Evolutionary conservation across 78 protist species (phyloP).

Genomic region (Creolimax fragrantissima): DNA sequence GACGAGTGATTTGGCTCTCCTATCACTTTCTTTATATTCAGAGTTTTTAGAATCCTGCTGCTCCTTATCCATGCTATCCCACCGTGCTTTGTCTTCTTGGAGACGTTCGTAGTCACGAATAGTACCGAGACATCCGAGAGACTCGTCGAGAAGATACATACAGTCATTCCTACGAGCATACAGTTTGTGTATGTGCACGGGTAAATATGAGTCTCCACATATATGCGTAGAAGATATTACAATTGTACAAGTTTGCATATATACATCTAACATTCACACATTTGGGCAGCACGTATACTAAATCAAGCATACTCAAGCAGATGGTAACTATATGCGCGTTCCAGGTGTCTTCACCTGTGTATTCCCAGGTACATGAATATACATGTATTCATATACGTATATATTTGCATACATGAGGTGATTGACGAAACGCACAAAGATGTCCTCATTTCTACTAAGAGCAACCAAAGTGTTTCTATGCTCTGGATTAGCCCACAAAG

Average conservation of each 20-base stretch:
- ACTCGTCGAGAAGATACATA: not conserved
- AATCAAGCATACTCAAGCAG: no score
- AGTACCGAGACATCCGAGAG: not conserved
- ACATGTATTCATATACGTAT: not conserved
- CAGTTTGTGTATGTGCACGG: not conserved
- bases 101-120: not conserved
- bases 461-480: not conserved
- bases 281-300: no score
- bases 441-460: not conserved
- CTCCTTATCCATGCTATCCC: not conserved
- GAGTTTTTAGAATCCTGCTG: no score
- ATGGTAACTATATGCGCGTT: no score
- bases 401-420: constrained; percentile 12
- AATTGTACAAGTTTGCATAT: not conserved
- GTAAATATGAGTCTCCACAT: not conserved
- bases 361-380: not conserved
- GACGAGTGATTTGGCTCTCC: not conserved
- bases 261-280: not conserved
- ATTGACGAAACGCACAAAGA: constrained; percentile 29
- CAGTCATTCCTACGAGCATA: not conserved
- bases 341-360: no score
- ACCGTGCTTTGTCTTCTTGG: not conserved
- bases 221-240: not conserved
- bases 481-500: not conserved
- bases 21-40: not conserved